Percentiles rank a stretch among this genome's conserved stretches.
Evolutionary conservation across 306 rosid genomes (phyloP).

Genomic region (Castanopsis chinensis): DNA sequence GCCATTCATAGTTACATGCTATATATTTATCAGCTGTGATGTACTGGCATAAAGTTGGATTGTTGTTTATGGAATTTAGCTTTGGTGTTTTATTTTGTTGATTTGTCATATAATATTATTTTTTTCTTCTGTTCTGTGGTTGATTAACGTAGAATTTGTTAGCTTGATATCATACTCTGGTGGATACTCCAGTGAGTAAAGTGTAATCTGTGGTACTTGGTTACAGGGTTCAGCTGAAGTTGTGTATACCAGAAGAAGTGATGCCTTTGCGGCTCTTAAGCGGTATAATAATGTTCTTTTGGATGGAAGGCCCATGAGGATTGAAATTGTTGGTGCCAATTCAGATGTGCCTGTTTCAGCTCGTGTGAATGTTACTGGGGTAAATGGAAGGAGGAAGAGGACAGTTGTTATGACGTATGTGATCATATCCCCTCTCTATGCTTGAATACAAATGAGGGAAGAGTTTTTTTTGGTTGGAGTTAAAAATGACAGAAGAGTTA

Average conservation of each 20-base stretch:
- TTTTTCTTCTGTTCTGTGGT: too few relatives aligned
- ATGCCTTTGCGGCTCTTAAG: constrained; percentile 90
- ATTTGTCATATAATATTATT: too few relatives aligned
- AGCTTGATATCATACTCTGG: not conserved
- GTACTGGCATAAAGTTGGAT: too few relatives aligned
- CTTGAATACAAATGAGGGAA: not conserved
- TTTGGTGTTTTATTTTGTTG: too few relatives aligned
- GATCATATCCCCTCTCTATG: not conserved
- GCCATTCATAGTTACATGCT: too few relatives aligned
- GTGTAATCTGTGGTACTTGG: not conserved
- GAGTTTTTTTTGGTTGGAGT: too few relatives aligned
- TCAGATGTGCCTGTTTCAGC: constrained; percentile 68
- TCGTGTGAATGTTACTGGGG: constrained; percentile 80
- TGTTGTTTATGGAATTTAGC: too few relatives aligned
- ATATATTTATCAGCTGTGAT: too few relatives aligned
- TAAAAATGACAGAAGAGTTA: too few relatives aligned
- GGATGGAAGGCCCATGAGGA: constrained; percentile 97
- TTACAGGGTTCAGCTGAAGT: constrained; percentile 96
- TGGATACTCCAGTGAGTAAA: not conserved
- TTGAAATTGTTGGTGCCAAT: constrained; percentile 77
- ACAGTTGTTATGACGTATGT: constrained; percentile 83
- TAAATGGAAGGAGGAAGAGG: constrained; percentile 77
- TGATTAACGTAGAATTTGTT: not conserved
- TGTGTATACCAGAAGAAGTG: constrained; percentile 86
- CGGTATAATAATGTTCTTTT: constrained; percentile 82